These are phyloP conservation scores for Lentinus polychrous DNA, from an alignment of 1,284 basidiomycete species.

Conservation along the genomic window DNA sequence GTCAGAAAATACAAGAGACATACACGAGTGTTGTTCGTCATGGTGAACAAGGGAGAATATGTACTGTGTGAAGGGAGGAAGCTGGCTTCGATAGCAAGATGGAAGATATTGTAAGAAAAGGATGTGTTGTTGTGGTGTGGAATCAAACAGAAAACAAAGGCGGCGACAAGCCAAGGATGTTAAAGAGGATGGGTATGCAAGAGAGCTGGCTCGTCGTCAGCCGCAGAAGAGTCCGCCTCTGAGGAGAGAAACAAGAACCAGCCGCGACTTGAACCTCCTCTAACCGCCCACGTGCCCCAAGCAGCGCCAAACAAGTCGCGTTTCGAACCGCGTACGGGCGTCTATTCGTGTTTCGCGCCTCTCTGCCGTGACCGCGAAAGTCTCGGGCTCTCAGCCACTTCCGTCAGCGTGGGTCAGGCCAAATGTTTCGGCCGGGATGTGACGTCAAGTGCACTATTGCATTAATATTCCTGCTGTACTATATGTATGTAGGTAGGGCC, in stretches of 20 bases:
- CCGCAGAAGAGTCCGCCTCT: neutral
- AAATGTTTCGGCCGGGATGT: too few relatives aligned
- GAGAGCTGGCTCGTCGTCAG: neutral
- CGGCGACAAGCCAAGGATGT: neutral
- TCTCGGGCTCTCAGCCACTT: too few relatives aligned
- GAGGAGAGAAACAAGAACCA: neutral
- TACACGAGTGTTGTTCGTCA: slow-evolving; percentile 8
- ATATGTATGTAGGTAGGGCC: too few relatives aligned
- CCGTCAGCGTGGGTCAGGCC: too few relatives aligned
- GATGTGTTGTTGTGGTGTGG: neutral
- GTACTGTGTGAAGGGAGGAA: slow-evolving; percentile 1
- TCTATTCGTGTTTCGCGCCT: too few relatives aligned
- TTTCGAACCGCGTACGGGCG: too few relatives aligned
- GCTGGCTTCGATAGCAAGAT: slow-evolving; percentile 1
- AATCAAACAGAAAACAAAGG: slow-evolving; percentile 2
- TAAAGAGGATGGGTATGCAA: neutral
- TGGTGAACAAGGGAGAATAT: slow-evolving; percentile 6
- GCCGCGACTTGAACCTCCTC: too few relatives aligned
- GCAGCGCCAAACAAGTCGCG: too few relatives aligned
- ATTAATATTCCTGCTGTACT: too few relatives aligned
- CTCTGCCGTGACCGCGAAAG: too few relatives aligned
- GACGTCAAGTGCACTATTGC: too few relatives aligned
- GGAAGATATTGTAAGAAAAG: slow-evolving; percentile 1
- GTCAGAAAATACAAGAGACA: neutral
- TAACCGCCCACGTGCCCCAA: slow-evolving; percentile 1